Percentiles rank a stretch among this genome's conserved stretches.
phyloP scores from a whole-genome alignment of 345 rosid species.

The Hypericum androsaemum region DNA sequence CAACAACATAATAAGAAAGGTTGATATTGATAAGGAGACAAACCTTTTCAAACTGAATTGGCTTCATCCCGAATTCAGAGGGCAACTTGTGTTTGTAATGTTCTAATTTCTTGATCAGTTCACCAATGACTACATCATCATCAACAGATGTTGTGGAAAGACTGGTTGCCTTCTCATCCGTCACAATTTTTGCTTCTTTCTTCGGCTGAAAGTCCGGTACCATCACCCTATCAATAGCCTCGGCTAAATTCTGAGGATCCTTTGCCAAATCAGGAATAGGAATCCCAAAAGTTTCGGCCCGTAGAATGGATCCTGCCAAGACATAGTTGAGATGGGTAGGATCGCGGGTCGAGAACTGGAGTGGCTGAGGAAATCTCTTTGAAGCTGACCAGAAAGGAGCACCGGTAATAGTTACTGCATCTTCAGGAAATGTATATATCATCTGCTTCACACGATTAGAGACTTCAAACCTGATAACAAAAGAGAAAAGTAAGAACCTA shows the following conservation, averaged over 20 bases:
- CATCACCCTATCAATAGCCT: slow-evolving; percentile 63
- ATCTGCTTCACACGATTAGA: slow-evolving; percentile 76
- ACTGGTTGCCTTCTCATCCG: slow-evolving; percentile 87
- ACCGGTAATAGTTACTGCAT: slow-evolving; percentile 82
- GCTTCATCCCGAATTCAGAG: slow-evolving; percentile 68
- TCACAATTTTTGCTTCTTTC: slow-evolving; percentile 67
- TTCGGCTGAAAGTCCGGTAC: slow-evolving; percentile 89
- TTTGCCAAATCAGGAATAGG: slow-evolving; percentile 76
- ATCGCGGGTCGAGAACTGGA: slow-evolving; percentile 60
- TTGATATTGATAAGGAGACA: neutral
- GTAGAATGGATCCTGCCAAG: slow-evolving; percentile 68
- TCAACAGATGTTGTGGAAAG: slow-evolving; percentile 67
- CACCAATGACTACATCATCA: slow-evolving; percentile 70
- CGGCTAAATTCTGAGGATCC: slow-evolving; percentile 44
- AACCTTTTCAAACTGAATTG: slow-evolving; percentile 98
- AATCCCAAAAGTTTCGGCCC: slow-evolving; percentile 91
- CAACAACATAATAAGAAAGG: neutral
- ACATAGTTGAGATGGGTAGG: slow-evolving; percentile 56
- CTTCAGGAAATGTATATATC: slow-evolving; percentile 85
- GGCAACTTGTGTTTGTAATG: slow-evolving; percentile 45
- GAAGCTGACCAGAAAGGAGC: slow-evolving; percentile 99
- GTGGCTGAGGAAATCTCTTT: slow-evolving; percentile 84
- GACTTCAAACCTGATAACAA: slow-evolving; percentile 70
- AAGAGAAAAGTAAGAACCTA: slow-evolving; percentile 15
- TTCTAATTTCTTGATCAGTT: slow-evolving; percentile 54